Evolutionary conservation across 2,329 filamentous ascomycete genomes (phyloP).

Genomic region (Sclerotinia minor): DNA sequence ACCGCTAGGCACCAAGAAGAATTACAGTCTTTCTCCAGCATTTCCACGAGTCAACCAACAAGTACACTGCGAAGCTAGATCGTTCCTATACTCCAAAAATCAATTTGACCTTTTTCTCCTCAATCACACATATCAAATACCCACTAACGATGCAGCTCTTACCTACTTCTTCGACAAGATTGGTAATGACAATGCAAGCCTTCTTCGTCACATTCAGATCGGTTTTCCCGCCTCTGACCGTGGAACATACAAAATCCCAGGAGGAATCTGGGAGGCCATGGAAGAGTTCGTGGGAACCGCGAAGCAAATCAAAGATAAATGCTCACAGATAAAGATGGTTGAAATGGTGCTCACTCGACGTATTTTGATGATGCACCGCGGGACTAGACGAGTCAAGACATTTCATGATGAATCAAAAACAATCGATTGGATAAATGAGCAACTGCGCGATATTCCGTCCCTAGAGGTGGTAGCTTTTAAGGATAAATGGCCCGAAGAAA

Average conservation of each 20-base stretch:
- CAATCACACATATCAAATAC: not conserved
- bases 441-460: not conserved
- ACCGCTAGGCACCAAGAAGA: no score
- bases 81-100: not conserved
- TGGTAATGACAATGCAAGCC: not conserved
- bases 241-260: fast-evolving
- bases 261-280: no score
- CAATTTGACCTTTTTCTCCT: not conserved
- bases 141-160: not conserved
- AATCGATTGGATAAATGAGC: not conserved
- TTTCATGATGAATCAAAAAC: fast-evolving
- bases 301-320: not conserved
- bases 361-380: no score
- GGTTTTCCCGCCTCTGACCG: not conserved
- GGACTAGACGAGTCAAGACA: no score
- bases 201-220: not conserved
- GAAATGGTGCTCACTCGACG: not conserved
- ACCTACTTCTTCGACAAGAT: not conserved
- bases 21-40: not conserved
- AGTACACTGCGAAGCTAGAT: not conserved
- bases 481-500: no score
- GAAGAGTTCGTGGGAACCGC: not conserved
- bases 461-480: not conserved
- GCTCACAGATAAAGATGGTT: not conserved
- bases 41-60: not conserved